Conservation (phyloP, 495 filamentous ascomycete species). For the Bacidia gigantensis region DNA sequence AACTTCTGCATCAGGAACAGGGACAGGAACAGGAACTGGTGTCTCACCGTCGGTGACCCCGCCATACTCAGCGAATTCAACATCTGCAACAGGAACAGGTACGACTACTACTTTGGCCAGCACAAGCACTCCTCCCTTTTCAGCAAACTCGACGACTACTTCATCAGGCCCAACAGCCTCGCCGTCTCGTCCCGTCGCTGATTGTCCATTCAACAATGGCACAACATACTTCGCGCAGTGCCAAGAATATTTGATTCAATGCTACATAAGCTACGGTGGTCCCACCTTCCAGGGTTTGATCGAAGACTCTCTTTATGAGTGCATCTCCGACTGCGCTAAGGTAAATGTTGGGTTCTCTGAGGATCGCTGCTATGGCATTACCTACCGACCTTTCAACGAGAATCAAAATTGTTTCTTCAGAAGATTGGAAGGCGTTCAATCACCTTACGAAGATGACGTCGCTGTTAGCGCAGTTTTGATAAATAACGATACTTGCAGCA, state of each 20-base stretch:
- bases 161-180: neutral
- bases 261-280: constrained; percentile 8
- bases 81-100: neutral
- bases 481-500: neutral
- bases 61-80: neutral
- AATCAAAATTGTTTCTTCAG: constrained; percentile 6
- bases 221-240: constrained; percentile 3
- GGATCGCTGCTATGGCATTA: constrained; percentile 3
- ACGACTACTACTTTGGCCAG: neutral
- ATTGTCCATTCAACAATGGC: constrained; percentile 8
- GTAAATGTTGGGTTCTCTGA: constrained; percentile 12
- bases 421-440: neutral
- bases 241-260: constrained; percentile 7
- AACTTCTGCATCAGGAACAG: neutral
- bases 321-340: constrained; percentile 6
- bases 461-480: constrained; percentile 6
- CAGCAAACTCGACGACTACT: neutral
- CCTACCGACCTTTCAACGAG: constrained; percentile 1
- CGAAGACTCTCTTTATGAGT: constrained; percentile 5
- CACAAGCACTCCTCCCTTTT: neutral
- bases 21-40: neutral
- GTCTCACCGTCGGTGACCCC: neutral
- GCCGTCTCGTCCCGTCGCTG: neutral
- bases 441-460: neutral
- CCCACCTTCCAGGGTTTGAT: constrained; percentile 3